A percentile compares a stretch with the other conserved stretches of the same genome.
These are phyloP conservation scores for Olyra latifolia DNA, from an alignment of 176 grass and related monocot species.

Conservation along the genomic window DNA sequence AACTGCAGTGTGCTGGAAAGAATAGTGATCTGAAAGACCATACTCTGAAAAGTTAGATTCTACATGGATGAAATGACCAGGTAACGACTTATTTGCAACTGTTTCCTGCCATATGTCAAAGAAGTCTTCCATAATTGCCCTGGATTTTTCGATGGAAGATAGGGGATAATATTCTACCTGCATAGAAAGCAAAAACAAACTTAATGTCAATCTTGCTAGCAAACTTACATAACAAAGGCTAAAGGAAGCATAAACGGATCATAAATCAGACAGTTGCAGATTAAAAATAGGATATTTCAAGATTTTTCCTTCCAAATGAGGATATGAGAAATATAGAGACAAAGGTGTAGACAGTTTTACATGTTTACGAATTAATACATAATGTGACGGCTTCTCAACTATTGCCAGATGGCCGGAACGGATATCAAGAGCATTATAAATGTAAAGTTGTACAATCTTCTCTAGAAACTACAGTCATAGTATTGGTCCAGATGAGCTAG, in stretches of 20 bases:
- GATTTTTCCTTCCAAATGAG: neutral
- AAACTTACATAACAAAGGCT: neutral
- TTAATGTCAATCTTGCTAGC: neutral
- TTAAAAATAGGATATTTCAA: neutral
- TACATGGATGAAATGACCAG: conserved; percentile 76
- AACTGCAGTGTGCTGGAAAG: conserved; percentile 78
- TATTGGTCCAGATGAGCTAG: neutral
- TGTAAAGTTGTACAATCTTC: neutral
- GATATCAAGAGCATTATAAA: neutral
- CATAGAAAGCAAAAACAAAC: conserved; percentile 25
- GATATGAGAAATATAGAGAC: neutral
- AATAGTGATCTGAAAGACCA: conserved; percentile 70
- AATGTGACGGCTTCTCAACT: neutral
- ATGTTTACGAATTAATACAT: neutral
- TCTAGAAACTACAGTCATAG: neutral
- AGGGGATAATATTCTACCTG: conserved; percentile 89
- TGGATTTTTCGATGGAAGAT: conserved; percentile 85
- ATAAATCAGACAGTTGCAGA: neutral
- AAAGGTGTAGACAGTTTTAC: neutral
- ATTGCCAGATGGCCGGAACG: neutral
- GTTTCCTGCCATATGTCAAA: conserved; percentile 90
- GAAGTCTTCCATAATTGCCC: conserved; percentile 78
- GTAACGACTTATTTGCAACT: conserved; percentile 58
- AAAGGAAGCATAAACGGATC: neutral
- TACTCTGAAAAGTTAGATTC: conserved; percentile 75